Base-by-base conservation (phyloP, 2,329 filamentous ascomycete species). In the Fusarium paranaense region DNA sequence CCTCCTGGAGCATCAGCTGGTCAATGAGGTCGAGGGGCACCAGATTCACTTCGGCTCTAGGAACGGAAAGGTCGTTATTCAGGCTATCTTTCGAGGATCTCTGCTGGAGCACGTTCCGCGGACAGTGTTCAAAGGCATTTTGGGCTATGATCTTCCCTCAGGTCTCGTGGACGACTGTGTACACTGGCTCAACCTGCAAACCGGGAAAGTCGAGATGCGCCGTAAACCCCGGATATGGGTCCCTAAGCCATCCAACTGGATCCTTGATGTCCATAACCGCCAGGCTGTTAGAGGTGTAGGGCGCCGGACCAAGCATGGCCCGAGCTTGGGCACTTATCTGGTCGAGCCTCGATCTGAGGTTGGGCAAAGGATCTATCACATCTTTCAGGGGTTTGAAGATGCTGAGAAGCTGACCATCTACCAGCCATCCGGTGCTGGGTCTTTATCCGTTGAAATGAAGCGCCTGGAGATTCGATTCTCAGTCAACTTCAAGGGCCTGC, bases 181-280 rank as follows among this genome's bases (percentile, higher is more conserved):
- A 0, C 91, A 93, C 70, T 93, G 90, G 90, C 81, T 92, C 5
- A 82, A 92, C 47, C 14, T 91, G 0, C 57, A 32, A 0, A 78
- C 70, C 0, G 69, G 77, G 0, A 57, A 72, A 0, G 59, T 93
- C 0, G 87, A 93, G 52, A 86, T 92, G 25, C 83, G 90, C 10
- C 85, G 83, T 8, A 78, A 79, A 1, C 81, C 85, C 0, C 68
- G 78, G 0, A 79, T 80, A 5, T 86, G 82, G 84, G 52, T 14
- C 0, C 67, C 52, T 0, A 74, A 72, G 7, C 13, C 0, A 0
- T 71, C 64, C 0, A 79, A 83, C 45, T 87, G 85, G 85, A 60
- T 68, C 0, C 65, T 87, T 0, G 64, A 85, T 10, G 18, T 84
- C 1, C 37, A 22, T 0, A 65, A 42, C 0, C 76, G 75, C 0